Evolutionary conservation across 2,329 filamentous ascomycete species (phyloP), one percentile per base, ranked within the genome.

Genomic region (Hysterium pulicare): DNA sequence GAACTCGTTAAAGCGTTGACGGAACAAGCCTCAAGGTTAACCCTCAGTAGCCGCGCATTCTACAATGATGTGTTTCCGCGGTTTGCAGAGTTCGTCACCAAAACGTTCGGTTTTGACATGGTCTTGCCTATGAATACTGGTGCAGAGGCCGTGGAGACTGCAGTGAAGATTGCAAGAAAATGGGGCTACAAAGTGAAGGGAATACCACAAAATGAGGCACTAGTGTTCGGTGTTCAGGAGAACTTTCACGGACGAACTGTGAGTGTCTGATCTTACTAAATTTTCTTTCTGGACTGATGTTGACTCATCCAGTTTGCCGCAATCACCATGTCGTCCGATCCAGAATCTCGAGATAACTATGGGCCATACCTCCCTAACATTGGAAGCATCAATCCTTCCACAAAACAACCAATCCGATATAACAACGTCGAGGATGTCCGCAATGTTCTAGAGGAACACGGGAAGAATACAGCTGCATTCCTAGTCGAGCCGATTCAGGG

Each of bases 121-220:
- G 89, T 95, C 24, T 72, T 97, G 67, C 91, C 91, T 52, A 96
- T 97, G 90, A 96, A 96, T 75, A 97, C 91, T 2, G 91, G 91
- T 45, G 91, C 91, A 17, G 91, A 97, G 72, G 91, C 91, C 7
- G 90, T 95, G 26, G 91, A 97, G 77, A 96, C 91, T 0, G 90
- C 86, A 10, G 83, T 97, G 72, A 97, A 97, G 78, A 83, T 97
- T 70, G 91, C 91, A 45, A 80, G 91, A 53, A 97, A 97, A 72
- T 97, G 91, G 91, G 90, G 90, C 4, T 96, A 96, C 78, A 96
- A 95, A 73, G 83, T 87, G 65, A 96, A 97, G 78, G 83, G 84
- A 17, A 91, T 97, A 49, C 83, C 88, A 5, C 76, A 87, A 66
- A 84, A 86, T 63, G 82, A 93, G 75, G 91, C 91, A 7, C 69